Evolutionary conservation across 1,284 basidiomycete genomes (phyloP), one percentile per base, ranked within the genome.

Genomic region (Ustilago hordei): DNA sequence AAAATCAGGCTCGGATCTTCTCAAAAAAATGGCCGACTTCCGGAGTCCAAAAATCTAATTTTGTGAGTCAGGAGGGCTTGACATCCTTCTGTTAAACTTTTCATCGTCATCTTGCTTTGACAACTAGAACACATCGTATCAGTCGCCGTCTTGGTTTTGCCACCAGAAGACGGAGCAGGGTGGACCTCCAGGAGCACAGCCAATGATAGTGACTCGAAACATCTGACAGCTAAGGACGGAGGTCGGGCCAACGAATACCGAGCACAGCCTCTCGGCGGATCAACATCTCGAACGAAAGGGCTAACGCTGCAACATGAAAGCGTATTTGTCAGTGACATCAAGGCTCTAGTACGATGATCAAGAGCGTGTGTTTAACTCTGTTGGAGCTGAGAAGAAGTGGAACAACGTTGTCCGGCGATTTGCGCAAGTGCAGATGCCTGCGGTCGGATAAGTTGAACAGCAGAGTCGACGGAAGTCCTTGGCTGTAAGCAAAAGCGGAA

Each of bases 391-490:
- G 62, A 31, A 57, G 55, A 31, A 54, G 47, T 23, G 45, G 45
- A 47, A 47, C 13, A 47, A 8, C 13, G 17, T 41, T 28, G 31
- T 55, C 52, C 52, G 64, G 57, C 56, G 64, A 52, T 31, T 50
- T 50, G 48, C 28, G 48, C 48, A 28, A 31, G 4, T 50, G 48
- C 31, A 28, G 48, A 32, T 50, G 52, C 35, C 61, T 41, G 36
- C 55, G 47, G 55, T 57, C 47, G 61, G 55, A 64, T 64, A 41
- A 36, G 45, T 31, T 6, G 8, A 23, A 48, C 9, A 31, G 23
- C 15, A 13, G 8, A 31, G 61, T 57, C 61, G 61, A 64, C 61
- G 61, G 61, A 64, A 50, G 31, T 64, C 61, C 61, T 57, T 57
- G 43, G 55, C 48, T 35, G 31, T 17, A 23, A 32, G n/a, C 38